These are phyloP conservation scores for Sarocladiaceae sp. DNA, from an alignment of 2,329 filamentous ascomycete species.

Conservation along the genomic window DNA sequence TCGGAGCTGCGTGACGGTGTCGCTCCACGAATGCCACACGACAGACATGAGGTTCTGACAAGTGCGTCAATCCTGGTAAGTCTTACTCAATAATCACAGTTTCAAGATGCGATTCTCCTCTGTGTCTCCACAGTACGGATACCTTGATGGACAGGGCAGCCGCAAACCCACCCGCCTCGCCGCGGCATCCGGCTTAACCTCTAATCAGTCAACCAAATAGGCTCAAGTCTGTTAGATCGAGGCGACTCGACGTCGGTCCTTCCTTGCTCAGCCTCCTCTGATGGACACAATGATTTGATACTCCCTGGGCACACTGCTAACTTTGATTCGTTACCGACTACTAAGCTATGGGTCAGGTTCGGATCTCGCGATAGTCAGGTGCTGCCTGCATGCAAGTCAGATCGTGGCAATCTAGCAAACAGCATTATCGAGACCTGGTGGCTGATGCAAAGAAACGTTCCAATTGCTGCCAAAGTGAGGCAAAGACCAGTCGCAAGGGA, in stretches of 20 bases:
- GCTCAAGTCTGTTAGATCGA: neutral
- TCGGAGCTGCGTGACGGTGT: no score
- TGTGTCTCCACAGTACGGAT: no score
- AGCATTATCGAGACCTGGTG: neutral
- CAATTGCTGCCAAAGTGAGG: no score
- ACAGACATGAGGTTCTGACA: no score
- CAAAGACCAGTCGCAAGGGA: no score
- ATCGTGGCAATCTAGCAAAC: neutral
- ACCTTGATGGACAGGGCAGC: neutral
- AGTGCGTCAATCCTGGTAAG: no score
- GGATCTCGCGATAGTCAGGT: neutral
- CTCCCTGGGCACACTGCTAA: no score
- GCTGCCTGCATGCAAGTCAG: neutral
- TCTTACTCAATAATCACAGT: no score
- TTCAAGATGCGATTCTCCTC: no score
- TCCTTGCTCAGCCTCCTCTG: conserved; percentile 1
- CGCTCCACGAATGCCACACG: neutral
- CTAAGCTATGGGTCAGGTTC: neutral
- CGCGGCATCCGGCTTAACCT: neutral
- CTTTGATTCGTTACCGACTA: neutral
- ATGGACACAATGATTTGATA: no score
- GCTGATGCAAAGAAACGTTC: neutral
- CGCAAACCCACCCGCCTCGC: neutral
- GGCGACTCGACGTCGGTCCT: neutral
- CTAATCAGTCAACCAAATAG: neutral